phyloP scores from a whole-genome alignment of 352 stramenopile species.

The Pythium phragmitis region DNA sequence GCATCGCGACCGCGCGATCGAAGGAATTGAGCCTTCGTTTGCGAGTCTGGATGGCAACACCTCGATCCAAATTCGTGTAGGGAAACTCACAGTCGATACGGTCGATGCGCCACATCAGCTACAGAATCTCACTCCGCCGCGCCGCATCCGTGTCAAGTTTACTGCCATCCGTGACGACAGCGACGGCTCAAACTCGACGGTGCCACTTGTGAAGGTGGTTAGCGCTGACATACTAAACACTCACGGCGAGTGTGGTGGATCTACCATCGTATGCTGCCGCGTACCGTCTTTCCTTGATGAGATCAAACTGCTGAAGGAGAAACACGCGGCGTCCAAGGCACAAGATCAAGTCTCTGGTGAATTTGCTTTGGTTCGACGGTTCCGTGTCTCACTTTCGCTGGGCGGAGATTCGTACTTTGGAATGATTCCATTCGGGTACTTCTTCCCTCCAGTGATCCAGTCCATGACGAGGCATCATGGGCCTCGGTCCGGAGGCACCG shows the following conservation, averaged over 20 bases:
- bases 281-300: conserved; percentile 60
- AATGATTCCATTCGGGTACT: conserved; percentile 45
- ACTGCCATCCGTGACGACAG: conserved; percentile 37
- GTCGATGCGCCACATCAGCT: conserved; percentile 46
- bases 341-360: background rate
- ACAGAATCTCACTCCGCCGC: conserved; percentile 45
- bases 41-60: conserved; percentile 43
- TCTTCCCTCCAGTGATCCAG: conserved; percentile 57
- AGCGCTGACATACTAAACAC: conserved; percentile 22
- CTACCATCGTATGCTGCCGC: conserved; percentile 36
- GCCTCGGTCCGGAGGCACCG: conserved; percentile 52
- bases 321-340: background rate
- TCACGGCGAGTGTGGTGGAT: conserved; percentile 5
- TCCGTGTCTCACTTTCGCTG: conserved; percentile 43
- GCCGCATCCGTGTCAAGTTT: conserved; percentile 49
- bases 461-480: conserved; percentile 71
- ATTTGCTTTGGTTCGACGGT: conserved; percentile 27
- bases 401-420: conserved; percentile 48
- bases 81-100: conserved; percentile 37
- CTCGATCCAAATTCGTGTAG: conserved; percentile 32
- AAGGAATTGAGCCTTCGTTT: conserved; percentile 35
- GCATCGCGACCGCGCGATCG: conserved; percentile 44
- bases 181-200: background rate
- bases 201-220: conserved; percentile 36
- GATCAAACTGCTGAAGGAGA: conserved; percentile 32